phyloP scores from a whole-genome alignment of 768 basidiomycete genomes.

The Cubamyces lactineus region DNA sequence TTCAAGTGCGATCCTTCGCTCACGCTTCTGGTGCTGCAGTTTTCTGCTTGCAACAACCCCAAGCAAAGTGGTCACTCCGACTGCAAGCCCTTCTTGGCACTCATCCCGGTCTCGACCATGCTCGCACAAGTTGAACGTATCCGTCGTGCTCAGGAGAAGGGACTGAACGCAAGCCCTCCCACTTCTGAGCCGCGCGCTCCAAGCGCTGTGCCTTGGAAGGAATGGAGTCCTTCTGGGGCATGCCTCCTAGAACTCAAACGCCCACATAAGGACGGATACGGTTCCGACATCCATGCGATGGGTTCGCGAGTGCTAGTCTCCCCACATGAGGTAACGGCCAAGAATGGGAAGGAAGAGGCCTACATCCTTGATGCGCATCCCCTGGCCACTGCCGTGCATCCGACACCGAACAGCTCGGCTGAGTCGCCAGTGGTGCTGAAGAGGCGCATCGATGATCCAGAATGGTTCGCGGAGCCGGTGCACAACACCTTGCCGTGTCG shows the following conservation, averaged over 20 bases:
- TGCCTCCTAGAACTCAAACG: not conserved
- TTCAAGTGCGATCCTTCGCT: conserved; percentile 5
- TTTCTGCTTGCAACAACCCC: not conserved
- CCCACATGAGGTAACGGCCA: not conserved
- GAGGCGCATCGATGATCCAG: not conserved
- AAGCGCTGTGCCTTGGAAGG: not conserved
- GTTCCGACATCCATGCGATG: not conserved
- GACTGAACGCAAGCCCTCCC: not conserved
- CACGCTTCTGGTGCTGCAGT: conserved; percentile 1
- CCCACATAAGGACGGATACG: not conserved
- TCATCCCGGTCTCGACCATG: conserved; percentile 1
- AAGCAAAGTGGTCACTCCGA: not conserved
- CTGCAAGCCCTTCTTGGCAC: conserved; percentile 3
- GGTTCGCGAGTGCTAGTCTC: conserved; percentile 1
- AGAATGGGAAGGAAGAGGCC: not conserved
- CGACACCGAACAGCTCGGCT: not conserved
- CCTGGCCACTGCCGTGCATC: not conserved
- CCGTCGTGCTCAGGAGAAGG: not conserved
- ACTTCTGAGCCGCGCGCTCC: no score
- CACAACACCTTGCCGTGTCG: conserved; percentile 7
- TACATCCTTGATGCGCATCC: conserved; percentile 5
- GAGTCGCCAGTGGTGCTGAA: not conserved
- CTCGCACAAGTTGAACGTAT: not conserved
- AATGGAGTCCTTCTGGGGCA: conserved; percentile 4
- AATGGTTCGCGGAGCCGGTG: not conserved